Evolutionary conservation across 768 basidiomycete genomes (phyloP).

Genomic region (Lentinula guzmanii): DNA sequence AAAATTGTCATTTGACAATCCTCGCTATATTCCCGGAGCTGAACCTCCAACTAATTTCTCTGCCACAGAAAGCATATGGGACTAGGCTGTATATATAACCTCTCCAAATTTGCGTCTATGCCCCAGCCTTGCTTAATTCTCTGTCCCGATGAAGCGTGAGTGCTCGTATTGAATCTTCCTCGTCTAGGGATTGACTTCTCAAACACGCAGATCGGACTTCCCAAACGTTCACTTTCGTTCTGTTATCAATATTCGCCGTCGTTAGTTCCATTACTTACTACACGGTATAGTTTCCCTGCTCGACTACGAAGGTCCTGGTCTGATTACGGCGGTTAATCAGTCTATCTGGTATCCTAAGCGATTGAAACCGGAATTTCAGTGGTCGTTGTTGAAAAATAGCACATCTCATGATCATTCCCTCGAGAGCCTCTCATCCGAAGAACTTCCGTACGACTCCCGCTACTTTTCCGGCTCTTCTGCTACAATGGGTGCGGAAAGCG

Average conservation of each 20-base stretch:
- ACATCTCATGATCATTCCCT: background rate
- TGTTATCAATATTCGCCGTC: background rate
- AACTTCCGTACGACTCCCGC: background rate
- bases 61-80: background rate
- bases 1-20: background rate
- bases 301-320: background rate
- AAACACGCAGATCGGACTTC: background rate
- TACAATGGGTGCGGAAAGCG: conserved; percentile 30
- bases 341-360: background rate
- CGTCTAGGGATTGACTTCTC: too few species aligned
- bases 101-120: background rate
- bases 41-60: background rate
- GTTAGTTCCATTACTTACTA: background rate
- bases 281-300: background rate
- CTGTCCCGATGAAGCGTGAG: background rate
- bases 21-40: background rate
- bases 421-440: background rate
- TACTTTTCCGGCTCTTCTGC: background rate
- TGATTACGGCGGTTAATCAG: background rate
- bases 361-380: background rate
- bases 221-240: background rate
- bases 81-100: background rate
- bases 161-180: background rate
- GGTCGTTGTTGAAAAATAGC: too few species aligned
- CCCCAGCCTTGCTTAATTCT: background rate